Base-by-base conservation (phyloP, 176 grass and related monocot species). In the Oryza officinalis region DNA sequence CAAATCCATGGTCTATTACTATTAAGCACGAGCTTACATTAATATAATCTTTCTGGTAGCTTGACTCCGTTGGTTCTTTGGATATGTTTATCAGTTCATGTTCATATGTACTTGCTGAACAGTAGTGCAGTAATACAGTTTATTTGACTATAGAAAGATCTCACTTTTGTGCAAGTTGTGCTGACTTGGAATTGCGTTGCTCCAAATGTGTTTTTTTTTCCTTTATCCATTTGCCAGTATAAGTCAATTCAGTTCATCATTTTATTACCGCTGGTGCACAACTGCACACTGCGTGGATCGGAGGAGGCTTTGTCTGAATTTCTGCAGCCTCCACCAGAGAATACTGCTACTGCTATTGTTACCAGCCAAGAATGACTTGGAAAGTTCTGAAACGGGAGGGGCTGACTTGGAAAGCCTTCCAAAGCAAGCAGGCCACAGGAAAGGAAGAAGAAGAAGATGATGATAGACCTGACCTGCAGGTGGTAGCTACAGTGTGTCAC, bases 301-400 rank as follows among this genome's bases (percentile, higher is more conserved):
- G 52, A 57, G 52, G 52, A n/a, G 52, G 52, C 52, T 57, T 57
- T 57, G 52, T 57, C 52, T 57, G 52, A 57, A 57, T 57, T 57
- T 57, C n/a, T 61, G 8, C 22, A 61, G n/a, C 57, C 57, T 61
- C 22, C 57, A 61, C 57, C 57, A 61, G 9, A 61, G 13, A 46
- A 6, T 20, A 20, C 50, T 57, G 18, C 50, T 60, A 5, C 7
- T 60, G 20, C 26, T 30, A 27, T 15, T 12, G 26, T 27, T 26
- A 27, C 40, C 84, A 38, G 41, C 76, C 67, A 33, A 11, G 68
- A 86, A 65, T 72, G 76, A 80, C 84, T 74, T 50, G 68, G 41
- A 66, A 86, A 74, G 68, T n/a, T 86, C 9, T 50, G 13, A 66
- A 28, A 76, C n/a, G 23, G 27, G 44, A 20, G 27, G 41, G 27